A percentile compares a stretch with the other conserved stretches of the same genome.
phyloP scores from a whole-genome alignment of 2,329 filamentous ascomycete genomes.

The Trichoderma sp. region DNA sequence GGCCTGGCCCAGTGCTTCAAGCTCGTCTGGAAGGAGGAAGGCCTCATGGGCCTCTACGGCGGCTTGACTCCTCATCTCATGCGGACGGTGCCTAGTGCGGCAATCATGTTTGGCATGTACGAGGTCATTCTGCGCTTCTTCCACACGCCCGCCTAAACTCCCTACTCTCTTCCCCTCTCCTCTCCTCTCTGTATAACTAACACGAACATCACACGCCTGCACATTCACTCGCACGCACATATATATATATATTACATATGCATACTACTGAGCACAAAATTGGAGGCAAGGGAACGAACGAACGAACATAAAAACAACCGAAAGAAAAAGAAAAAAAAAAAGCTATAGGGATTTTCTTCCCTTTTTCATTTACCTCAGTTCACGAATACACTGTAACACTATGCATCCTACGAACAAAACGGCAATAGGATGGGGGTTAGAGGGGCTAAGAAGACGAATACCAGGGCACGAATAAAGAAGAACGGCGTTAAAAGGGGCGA shows the following conservation, averaged over 20 bases:
- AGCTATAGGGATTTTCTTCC: background rate
- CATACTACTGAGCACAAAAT: background rate
- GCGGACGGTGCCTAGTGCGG: slow-evolving; percentile 86
- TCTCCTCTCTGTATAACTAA: background rate
- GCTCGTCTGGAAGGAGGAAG: slow-evolving; percentile 85
- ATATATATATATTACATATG: background rate
- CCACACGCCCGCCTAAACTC: slow-evolving; percentile 40
- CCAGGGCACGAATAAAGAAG: background rate
- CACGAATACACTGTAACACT: slow-evolving; percentile 19
- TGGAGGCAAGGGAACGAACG: background rate
- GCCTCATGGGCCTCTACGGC: slow-evolving; percentile 82
- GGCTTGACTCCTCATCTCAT: slow-evolving; percentile 90
- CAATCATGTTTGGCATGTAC: slow-evolving; percentile 95
- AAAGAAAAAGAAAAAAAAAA: background rate
- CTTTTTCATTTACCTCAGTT: background rate
- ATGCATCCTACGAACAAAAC: background rate
- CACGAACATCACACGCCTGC: background rate
- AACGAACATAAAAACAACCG: background rate
- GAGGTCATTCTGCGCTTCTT: slow-evolving; percentile 58
- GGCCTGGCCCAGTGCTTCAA: slow-evolving; percentile 87
- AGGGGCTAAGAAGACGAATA: background rate
- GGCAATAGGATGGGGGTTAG: background rate
- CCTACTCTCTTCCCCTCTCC: background rate
- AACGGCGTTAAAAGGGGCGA: background rate
- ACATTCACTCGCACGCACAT: background rate